Base-by-base conservation (phyloP, 139 green algal genomes). In the Raphidocelis subcapitata region DNA sequence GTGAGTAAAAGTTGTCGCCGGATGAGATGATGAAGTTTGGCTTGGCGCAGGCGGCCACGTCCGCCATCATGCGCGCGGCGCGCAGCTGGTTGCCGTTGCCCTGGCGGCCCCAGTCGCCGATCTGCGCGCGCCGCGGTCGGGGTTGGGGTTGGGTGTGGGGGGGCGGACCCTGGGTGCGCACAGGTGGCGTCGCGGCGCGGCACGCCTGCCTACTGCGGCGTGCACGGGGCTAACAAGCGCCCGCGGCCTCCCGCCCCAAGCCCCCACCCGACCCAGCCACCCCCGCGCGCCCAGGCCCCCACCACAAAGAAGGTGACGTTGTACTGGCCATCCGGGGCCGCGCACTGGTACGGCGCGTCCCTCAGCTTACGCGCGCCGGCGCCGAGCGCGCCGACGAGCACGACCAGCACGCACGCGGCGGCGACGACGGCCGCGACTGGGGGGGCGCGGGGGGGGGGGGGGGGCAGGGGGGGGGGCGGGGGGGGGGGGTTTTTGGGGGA, bases 91-190 rank as follows among this genome's bases (percentile, higher is more conserved):
- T 86, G 28, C 73, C 35, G 0, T 55, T 79, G 16, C 81, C 83
- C 23, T 85, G 14, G 20, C 89, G 65, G 0, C 89, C 89, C 88
- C 86, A 94, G 73, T 94, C 89, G 1, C 89, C 82, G 35, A 85
- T 62, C 77, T 79, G 47, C 33, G 51, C 2, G 10, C 20, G 23
- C 62, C 37, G 28, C 24, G 20, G 28, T 12, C 5, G 5, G 32
- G 18, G 5, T 5, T 5, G 28, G 28, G 28, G 5, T 8, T 29
- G 28, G 15, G 18, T 16, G 31, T 15, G 24, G 60, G 10, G 28
- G 21, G 10, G n/a, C 8, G 55, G 55, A 14, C 41, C 8, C 41
- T 8, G 8, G 8, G 8, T 49, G 41, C 41, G 12, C 8, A 12
- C 41, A 12, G 41, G 41, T 8, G 12, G 41, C 41, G 41, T 8